Evolutionary conservation across 768 basidiomycete species (phyloP).

Genomic region (Suillus variegatus): DNA sequence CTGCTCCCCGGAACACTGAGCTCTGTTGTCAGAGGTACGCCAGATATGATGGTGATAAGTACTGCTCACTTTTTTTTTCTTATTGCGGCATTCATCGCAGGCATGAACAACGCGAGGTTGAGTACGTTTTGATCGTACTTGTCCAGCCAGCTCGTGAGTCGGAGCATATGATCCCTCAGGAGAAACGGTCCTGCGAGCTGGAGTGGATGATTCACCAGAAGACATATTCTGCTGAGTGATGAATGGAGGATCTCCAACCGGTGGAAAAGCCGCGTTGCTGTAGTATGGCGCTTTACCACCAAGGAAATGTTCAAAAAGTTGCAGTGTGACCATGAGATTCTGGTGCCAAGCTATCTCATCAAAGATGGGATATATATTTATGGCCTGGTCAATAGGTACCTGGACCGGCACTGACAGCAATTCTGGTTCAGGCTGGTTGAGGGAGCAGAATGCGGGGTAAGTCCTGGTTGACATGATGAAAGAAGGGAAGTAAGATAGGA

Average conservation of each 20-base stretch:
- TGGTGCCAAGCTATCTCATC: background rate
- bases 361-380: background rate
- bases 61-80: background rate
- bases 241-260: no score
- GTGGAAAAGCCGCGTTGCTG: background rate
- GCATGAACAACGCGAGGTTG: background rate
- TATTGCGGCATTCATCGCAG: background rate
- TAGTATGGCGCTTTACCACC: background rate
- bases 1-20: background rate
- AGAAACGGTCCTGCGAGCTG: background rate
- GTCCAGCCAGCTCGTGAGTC: background rate
- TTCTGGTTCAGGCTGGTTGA: slow-evolving; percentile 1
- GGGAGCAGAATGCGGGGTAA: background rate
- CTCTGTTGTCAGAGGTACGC: background rate
- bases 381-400: background rate
- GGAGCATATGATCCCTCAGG: background rate
- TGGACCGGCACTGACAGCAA: background rate
- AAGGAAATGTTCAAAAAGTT: background rate
- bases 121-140: background rate
- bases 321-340: background rate
- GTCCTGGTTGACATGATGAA: background rate
- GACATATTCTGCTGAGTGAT: background rate
- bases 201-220: no score
- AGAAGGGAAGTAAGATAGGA: background rate
- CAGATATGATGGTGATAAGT: background rate